Evolutionary conservation across 179 eudicot species (phyloP).

Genomic region (Silene vulgaris): DNA sequence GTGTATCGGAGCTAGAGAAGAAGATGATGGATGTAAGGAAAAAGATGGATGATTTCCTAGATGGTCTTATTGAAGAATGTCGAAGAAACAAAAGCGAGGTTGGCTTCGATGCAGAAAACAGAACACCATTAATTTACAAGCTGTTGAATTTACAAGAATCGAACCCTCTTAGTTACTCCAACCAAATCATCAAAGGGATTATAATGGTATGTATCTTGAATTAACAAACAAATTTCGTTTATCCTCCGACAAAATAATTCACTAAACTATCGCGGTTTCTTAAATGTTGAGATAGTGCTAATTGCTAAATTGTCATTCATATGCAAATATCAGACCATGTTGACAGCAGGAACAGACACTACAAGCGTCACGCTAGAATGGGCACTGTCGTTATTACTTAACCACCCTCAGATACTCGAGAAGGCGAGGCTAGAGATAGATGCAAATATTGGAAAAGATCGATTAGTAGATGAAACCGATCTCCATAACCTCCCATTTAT

Average conservation of each 20-base stretch:
- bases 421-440: conserved; percentile 28
- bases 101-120: not conserved
- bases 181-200: conserved; percentile 22
- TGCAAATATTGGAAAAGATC: conserved; percentile 12
- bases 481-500: conserved; percentile 23
- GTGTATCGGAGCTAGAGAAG: conserved; percentile 12
- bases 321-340: conserved; percentile 18
- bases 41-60: conserved; percentile 30
- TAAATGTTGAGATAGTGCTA: too few species aligned
- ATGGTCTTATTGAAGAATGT: conserved; percentile 25
- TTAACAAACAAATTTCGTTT: not conserved
- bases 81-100: not conserved
- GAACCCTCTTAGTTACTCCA: conserved; percentile 20
- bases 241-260: too few species aligned
- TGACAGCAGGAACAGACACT: conserved; percentile 32
- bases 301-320: too few species aligned
- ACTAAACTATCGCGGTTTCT: too few species aligned
- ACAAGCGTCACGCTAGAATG: conserved; percentile 26
- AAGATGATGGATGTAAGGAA: conserved; percentile 6
- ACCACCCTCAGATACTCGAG: conserved; percentile 26
- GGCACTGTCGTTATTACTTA: conserved; percentile 30
- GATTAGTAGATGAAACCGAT: conserved; percentile 29
- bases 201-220: conserved; percentile 19
- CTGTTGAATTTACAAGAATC: conserved; percentile 24
- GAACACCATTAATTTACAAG: conserved; percentile 5